These are phyloP conservation scores for Rutstroemia sp. DNA, from an alignment of 2,329 filamentous ascomycete species.

Conservation along the genomic window DNA sequence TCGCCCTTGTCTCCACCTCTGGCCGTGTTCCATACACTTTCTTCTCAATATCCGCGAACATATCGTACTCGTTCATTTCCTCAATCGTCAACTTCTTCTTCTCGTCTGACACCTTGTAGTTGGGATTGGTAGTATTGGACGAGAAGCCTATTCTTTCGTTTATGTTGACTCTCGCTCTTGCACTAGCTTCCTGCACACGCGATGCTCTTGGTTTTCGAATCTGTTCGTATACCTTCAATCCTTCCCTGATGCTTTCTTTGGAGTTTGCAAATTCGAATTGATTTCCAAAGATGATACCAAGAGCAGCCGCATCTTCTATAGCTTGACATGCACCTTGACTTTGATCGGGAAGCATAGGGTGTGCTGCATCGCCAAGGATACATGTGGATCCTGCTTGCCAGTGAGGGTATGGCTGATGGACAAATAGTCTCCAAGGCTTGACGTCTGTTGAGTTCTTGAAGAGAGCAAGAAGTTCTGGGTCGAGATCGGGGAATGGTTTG, in stretches of 20 bases:
- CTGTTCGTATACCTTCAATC: conserved; percentile 35
- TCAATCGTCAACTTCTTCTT: conserved; percentile 56
- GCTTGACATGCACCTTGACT: conserved; percentile 51
- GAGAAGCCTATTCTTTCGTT: conserved; percentile 42
- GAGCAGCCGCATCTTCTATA: conserved; percentile 32
- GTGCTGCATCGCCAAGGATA: conserved; percentile 57
- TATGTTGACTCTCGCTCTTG: conserved; percentile 51
- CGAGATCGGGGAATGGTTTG: conserved; percentile 51
- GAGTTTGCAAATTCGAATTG: conserved; percentile 6
- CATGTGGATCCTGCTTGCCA: conserved; percentile 43
- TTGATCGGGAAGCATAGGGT: conserved; percentile 63
- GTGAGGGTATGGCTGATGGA: conserved; percentile 54
- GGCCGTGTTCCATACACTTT: neutral
- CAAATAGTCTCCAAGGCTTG: conserved; percentile 24
- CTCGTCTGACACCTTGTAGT: conserved; percentile 53
- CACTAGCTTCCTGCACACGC: conserved; percentile 47
- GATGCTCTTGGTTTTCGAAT: conserved; percentile 46
- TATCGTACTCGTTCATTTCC: conserved; percentile 60
- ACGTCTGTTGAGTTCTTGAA: conserved; percentile 26
- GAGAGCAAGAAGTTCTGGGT: conserved; percentile 29
- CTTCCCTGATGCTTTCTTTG: conserved; percentile 33
- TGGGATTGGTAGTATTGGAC: conserved; percentile 30
- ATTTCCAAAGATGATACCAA: conserved; percentile 29
- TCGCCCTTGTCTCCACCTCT: conserved; percentile 4
- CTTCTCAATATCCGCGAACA: conserved; percentile 45